These are phyloP conservation scores for Pythium diclinum DNA, from an alignment of 352 stramenopile species.

Conservation along the genomic window DNA sequence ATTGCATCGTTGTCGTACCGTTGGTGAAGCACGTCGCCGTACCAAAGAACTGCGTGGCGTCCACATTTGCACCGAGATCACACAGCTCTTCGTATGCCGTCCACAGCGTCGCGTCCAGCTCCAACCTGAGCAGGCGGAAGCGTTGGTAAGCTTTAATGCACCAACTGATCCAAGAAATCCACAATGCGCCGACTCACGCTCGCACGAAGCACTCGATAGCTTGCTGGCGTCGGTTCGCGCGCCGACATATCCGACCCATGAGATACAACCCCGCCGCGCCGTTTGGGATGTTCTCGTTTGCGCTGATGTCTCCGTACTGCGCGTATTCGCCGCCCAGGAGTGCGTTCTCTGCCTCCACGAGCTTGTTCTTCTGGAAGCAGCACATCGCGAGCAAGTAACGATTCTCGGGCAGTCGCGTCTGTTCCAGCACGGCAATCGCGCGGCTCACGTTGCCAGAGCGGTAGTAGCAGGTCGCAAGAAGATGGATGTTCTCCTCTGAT, in stretches of 20 bases:
- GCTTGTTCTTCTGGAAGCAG: conserved; percentile 65
- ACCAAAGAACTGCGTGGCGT: conserved; percentile 66
- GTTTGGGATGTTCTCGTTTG: conserved; percentile 62
- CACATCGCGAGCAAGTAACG: conserved; percentile 66
- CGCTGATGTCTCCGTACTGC: conserved; percentile 24
- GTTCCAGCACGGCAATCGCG: conserved; percentile 55
- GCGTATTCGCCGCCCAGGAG: conserved; percentile 56
- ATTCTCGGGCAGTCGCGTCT: conserved; percentile 42
- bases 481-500: conserved; percentile 49
- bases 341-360: conserved; percentile 90
- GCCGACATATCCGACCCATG: conserved; percentile 88
- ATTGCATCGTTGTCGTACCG: not conserved
- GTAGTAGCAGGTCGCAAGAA: conserved; percentile 69
- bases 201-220: conserved; percentile 90
- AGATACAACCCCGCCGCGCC: conserved; percentile 91
- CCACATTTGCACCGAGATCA: conserved; percentile 83
- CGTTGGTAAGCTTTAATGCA: too few species aligned
- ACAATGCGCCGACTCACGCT: conserved; percentile 36
- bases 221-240: conserved; percentile 85
- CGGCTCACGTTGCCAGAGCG: conserved; percentile 47
- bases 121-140: conserved; percentile 49
- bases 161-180: too few species aligned
- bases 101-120: conserved; percentile 92
- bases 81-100: conserved; percentile 92
- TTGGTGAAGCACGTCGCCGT: conserved; percentile 31